Base-by-base conservation (phyloP, 148 eudicot genomes). In the Fagopyrum esculentum region DNA sequence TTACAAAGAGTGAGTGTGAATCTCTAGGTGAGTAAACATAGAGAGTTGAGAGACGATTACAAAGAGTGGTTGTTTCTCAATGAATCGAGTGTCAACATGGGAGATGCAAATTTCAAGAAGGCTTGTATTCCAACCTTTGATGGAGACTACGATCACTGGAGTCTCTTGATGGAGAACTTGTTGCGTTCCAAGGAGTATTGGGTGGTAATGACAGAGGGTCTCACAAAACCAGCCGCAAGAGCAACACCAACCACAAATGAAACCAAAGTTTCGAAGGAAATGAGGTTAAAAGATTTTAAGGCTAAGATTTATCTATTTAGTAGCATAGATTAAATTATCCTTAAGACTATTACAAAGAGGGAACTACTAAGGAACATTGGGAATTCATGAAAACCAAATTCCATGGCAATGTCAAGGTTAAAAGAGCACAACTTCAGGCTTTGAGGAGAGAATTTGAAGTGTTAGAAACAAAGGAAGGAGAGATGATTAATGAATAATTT, bases 111-210 rank as follows among this genome's bases (percentile, higher is more conserved):
- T 22, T 22, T 22, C 26, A 22, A 22, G 26, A 22, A 22, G 26
- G 26, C 26, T 22, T 22, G 26, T 22, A 22, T 22, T 22, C 26
- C 26, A 22, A 22, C 26, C 26, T 22, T 22, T 22, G 26, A 22
- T 22, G 26, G 26, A 22, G 26, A 22, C 26, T 22, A 22, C 26
- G 26, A 22, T 22, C 26, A 22, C 26, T 22, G 26, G 26, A 22
- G 26, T 22, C 26, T 22, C 26, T 22, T 22, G 26, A 22, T 22
- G 26, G 26, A 22, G 57, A 69, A 72, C 29, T 60, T 77, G 7
- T 26, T 77, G 11, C 43, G 76, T 11, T 77, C 80, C 17, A 77
- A 77, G 46, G 71, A 77, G 44, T 61, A 45, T 47, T 77, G 80
- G 71, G 12, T 19, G 0, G n/a, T 76, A 9, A 60, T 76, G 22